Evolutionary conservation across 352 stramenopile genomes (phyloP), one percentile per base, ranked within the genome.

Genomic region (Phytophthora pini): DNA sequence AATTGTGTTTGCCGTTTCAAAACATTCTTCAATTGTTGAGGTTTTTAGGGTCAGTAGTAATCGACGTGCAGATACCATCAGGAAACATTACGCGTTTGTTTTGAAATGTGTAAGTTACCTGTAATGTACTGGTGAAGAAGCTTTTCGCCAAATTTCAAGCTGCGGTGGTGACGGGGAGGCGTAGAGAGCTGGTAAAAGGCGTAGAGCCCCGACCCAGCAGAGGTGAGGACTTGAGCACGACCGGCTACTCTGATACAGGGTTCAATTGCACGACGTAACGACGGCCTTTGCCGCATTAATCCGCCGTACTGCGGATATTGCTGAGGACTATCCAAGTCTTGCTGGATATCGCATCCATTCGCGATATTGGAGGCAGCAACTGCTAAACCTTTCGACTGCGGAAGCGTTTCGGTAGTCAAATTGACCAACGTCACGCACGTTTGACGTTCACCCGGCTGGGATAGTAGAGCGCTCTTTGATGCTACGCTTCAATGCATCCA

Each of bases 321-420:
- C 11, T 44, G 12, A 46, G 12, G 32, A 22, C 45, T 53, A 44
- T 55, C 48, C 32, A 34, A 41, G 29, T 4, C 31, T 54, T 17
- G 49, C 49, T 46, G 50, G 50, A 47, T 56, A 45, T 31, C 20
- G 17, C 32, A n/a, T 17, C 17, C 5, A 7, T 17, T 41, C 39
- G 22, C 24, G 34, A 3, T 7, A 31, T 17, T 31, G 47, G 31
- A 22, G 43, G 9, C 44, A 24, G 4, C 44, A 56, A 17, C 49
- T 45, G 32, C 24, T 31, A 32, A 36, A 36, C 24, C 24, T 26
- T 26, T 32, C 52, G 52, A 59, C 53, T 52, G 40, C 29, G 12
- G 39, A 59, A 50, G 27, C 24, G 17, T 60, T 60, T 60, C 39
- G 31, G 12, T 51, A 59, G 39, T 59, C 29, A 12, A 36, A 36